Evolutionary conservation across 2,329 filamentous ascomycete species (phyloP).

Genomic region (Graphilbum sp.): DNA sequence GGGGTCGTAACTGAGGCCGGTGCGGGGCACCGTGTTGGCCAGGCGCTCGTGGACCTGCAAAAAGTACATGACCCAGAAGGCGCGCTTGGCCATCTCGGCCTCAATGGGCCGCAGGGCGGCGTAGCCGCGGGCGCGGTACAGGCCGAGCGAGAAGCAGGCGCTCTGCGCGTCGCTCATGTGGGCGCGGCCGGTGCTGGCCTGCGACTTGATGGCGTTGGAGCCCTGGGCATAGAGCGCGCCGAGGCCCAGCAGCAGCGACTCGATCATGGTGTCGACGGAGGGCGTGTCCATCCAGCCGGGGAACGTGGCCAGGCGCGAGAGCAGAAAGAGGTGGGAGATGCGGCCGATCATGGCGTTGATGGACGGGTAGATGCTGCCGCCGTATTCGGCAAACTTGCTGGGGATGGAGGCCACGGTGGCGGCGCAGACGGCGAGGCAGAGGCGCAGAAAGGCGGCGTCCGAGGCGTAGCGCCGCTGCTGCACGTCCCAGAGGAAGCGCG

Average conservation of each 20-base stretch:
- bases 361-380: background rate
- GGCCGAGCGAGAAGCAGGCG: background rate
- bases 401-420: conserved; percentile 12
- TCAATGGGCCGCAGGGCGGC: background rate
- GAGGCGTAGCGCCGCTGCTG: conserved; percentile 6
- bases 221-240: background rate
- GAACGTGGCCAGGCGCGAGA: background rate
- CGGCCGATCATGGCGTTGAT: background rate
- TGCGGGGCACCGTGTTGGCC: conserved; percentile 8
- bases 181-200: background rate
- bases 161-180: background rate
- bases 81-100: conserved; percentile 11
- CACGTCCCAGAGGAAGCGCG: conserved; percentile 6
- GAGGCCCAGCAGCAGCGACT: background rate
- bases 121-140: background rate
- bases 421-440: conserved; percentile 11
- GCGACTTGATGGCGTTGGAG: background rate
- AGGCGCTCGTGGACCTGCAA: conserved; percentile 13
- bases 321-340: background rate
- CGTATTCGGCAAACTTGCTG: conserved; percentile 7
- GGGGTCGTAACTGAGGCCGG: conserved; percentile 10
- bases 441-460: conserved; percentile 9
- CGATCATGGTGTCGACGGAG: background rate
- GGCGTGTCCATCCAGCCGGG: background rate
- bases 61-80: conserved; percentile 13